Base-by-base conservation (phyloP, 352 stramenopile species). In the Globisporangium uncinulatum region DNA sequence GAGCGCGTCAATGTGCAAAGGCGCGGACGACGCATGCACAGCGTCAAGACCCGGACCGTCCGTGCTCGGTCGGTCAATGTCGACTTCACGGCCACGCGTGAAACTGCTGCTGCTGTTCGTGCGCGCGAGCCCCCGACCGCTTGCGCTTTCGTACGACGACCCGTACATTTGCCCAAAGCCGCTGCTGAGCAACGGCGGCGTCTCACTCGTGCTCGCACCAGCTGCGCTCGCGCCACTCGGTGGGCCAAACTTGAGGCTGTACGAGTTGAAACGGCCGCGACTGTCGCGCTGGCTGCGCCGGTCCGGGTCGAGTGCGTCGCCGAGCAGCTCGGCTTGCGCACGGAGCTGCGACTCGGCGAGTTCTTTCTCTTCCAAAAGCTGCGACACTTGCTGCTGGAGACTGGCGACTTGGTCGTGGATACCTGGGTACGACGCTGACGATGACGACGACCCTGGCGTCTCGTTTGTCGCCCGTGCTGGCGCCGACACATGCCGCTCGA, bases 281-380 rank as follows among this genome's bases (percentile, higher is more conserved):
- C 57, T 54, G 17, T 56, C 61, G 45, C 49, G 46, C 54, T 51
- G 50, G 31, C 59, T 46, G 39, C 51, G 59, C 19, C 74, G 68
- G 42, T 85, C 74, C 0, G 74, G 67, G 54, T 80, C 72, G 8
- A 67, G 57, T 44, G 62, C 49, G 24, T 75, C 67, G 42, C 57
- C 71, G 3, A 88, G 60, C 54, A 91, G 74, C 55, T 89, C 78
- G 10, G 83, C 76, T 57, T 93, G 83, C 7, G 70, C 66, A 17
- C 83, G 83, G 20, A 95, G 55, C 58, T 90, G 77, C 36, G 75
- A 79, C 59, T 95, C 81, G 1, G 83, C 85, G 52, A 86, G 61
- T 56, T 93, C 73, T 32, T 95, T 95, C 61, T 95, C 79, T 63
- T 93, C 83, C 71, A 95, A 80, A 6, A 95, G 76, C 61, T 85